phyloP scores from a whole-genome alignment of 73 alveolate species.

The Tetrahymena elliotti region DNA sequence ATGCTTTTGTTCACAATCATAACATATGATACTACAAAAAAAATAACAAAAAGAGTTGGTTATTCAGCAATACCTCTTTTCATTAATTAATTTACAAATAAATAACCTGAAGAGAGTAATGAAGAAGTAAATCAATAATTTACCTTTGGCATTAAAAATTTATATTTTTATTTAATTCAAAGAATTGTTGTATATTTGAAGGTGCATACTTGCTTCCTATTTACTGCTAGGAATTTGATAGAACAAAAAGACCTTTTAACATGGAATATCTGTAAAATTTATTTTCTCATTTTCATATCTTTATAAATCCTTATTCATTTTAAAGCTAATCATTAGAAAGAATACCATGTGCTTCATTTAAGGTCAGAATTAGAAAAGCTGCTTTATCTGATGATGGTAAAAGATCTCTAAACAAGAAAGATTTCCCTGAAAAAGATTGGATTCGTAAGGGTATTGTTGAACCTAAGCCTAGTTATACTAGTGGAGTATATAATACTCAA shows the following conservation, averaged over 20 bases:
- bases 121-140: conserved; percentile 33
- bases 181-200: conserved; percentile 45
- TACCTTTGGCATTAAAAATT: too few species aligned
- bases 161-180: too few species aligned
- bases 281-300: neutral
- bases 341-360: conserved; percentile 75
- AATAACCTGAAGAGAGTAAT: conserved; percentile 46
- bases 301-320: neutral
- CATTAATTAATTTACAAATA: conserved; percentile 46
- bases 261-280: conserved; percentile 18
- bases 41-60: conserved; percentile 66
- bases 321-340: conserved; percentile 39
- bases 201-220: conserved; percentile 73
- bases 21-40: conserved; percentile 54
- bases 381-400: conserved; percentile 63
- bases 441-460: conserved; percentile 41
- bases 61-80: conserved; percentile 69
- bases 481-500: conserved; percentile 54
- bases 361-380: conserved; percentile 70
- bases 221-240: conserved; percentile 50
- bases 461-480: conserved; percentile 52
- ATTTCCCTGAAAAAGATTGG: conserved; percentile 33
- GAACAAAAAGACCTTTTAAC: conserved; percentile 56
- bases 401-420: conserved; percentile 49
- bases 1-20: conserved; percentile 54